Evolutionary conservation across 805 yeast genomes (phyloP).

Genomic region (Lachancea mirantina): DNA sequence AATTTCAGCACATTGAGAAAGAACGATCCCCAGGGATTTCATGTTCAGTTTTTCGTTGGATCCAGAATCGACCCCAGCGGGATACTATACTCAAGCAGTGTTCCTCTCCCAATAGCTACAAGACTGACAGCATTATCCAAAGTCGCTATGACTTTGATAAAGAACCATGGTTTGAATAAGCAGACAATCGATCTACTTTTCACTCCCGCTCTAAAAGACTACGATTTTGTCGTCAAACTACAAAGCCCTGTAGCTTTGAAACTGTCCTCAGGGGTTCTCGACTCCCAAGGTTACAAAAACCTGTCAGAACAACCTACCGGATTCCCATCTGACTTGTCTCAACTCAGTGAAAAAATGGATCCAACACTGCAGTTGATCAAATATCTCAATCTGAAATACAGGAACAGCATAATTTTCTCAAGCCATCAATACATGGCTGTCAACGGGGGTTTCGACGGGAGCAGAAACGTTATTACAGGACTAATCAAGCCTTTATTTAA

Average conservation of each 20-base stretch:
- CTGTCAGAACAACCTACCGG: constrained; percentile 30
- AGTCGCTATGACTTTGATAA: constrained; percentile 55
- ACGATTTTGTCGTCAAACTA: constrained; percentile 67
- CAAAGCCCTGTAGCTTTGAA: constrained; percentile 39
- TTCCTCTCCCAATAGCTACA: constrained; percentile 69
- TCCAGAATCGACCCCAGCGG: constrained; percentile 85
- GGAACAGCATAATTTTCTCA: constrained; percentile 65
- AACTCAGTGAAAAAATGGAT: constrained; percentile 46
- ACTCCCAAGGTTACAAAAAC: constrained; percentile 53
- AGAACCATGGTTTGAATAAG: constrained; percentile 37
- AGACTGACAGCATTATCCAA: constrained; percentile 83
- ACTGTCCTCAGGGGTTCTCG: constrained; percentile 49
- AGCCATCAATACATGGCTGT: constrained; percentile 46
- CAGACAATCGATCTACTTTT: constrained; percentile 52
- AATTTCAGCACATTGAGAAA: constrained; percentile 64
- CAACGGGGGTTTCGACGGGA: constrained; percentile 46
- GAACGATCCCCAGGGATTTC: constrained; percentile 74
- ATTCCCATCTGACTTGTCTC: constrained; percentile 32
- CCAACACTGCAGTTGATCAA: constrained; percentile 52
- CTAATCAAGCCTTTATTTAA: constrained; percentile 64
- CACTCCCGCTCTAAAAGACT: constrained; percentile 77
- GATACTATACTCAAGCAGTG: constrained; percentile 63
- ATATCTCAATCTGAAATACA: constrained; percentile 57
- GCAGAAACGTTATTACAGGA: constrained; percentile 66
- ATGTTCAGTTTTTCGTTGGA: constrained; percentile 74